A percentile compares a stretch with the other conserved stretches of the same genome.
Conservation (phyloP, 805 yeast genomes). For the Wickerhamiella occidentalis region DNA sequence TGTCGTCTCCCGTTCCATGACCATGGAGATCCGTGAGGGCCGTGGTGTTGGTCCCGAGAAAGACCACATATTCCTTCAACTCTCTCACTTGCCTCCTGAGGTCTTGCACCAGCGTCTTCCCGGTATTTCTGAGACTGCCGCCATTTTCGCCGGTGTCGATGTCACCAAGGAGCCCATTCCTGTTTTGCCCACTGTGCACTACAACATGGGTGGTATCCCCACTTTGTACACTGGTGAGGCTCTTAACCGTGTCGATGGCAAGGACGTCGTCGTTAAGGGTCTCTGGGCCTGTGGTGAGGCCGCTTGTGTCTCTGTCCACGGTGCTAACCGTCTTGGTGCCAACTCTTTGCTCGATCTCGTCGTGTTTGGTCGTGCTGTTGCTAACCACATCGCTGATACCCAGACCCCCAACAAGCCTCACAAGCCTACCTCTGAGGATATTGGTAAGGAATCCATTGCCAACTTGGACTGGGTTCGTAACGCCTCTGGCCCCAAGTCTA, state of each 20-base stretch:
- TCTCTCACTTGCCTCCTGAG: constrained; percentile 83
- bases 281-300: constrained; percentile 97
- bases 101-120: constrained; percentile 93
- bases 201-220: constrained; percentile 99
- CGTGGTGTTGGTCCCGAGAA: constrained; percentile 96
- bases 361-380: constrained; percentile 96
- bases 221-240: constrained; percentile 97
- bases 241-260: constrained; percentile 71
- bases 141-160: constrained; percentile 97
- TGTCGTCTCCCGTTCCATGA: constrained; percentile 95
- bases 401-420: constrained; percentile 84
- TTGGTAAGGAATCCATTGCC: constrained; percentile 81
- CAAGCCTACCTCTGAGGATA: constrained; percentile 66
- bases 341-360: constrained; percentile 93
- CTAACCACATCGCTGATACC: constrained; percentile 77
- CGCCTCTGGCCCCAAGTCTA: constrained; percentile 67
- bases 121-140: constrained; percentile 98
- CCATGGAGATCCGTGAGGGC: constrained; percentile 97
- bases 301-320: constrained; percentile 98
- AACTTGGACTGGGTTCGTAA: constrained; percentile 81
- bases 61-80: constrained; percentile 91
- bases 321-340: constrained; percentile 98
- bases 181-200: constrained; percentile 94
- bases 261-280: constrained; percentile 87
- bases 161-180: constrained; percentile 99